These are phyloP conservation scores for Diaporthe sp. DNA, from an alignment of 2,329 filamentous ascomycete species.

Conservation along the genomic window DNA sequence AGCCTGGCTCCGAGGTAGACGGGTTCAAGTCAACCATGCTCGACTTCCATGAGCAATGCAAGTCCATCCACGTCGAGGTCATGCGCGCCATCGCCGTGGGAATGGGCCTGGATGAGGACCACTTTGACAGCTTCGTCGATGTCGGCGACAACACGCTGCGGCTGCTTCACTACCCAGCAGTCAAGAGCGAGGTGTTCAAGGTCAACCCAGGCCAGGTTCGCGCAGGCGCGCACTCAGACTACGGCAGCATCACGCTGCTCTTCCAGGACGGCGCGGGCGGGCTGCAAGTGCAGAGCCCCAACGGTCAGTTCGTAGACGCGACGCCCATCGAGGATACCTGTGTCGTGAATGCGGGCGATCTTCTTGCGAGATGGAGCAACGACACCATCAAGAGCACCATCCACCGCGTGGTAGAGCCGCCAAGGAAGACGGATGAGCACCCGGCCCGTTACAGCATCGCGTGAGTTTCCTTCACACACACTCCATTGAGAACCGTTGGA, in stretches of 20 bases:
- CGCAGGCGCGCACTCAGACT: conserved; percentile 82
- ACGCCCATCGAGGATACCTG: conserved; percentile 85
- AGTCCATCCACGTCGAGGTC: conserved; percentile 79
- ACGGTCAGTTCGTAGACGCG: conserved; percentile 84
- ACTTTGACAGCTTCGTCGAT: conserved; percentile 83
- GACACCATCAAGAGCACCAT: conserved; percentile 92
- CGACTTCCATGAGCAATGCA: conserved; percentile 81
- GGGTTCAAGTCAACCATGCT: conserved; percentile 82
- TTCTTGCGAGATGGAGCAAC: conserved; percentile 91
- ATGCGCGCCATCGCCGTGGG: conserved; percentile 91
- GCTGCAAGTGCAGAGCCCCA: conserved; percentile 76
- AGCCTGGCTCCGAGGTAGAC: conserved; percentile 59
- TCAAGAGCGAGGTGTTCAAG: conserved; percentile 75
- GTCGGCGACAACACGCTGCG: conserved; percentile 79
- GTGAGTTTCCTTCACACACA: conserved; percentile 58
- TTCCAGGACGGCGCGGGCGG: conserved; percentile 73
- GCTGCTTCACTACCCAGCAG: conserved; percentile 82
- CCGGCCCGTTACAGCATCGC: conserved; percentile 89
- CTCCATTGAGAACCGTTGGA: neutral
- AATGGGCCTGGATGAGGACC: conserved; percentile 77
- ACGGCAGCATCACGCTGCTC: conserved; percentile 72
- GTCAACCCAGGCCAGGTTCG: conserved; percentile 78
- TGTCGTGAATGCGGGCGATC: conserved; percentile 90
- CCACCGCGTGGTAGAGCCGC: conserved; percentile 91
- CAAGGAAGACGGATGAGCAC: conserved; percentile 70